Percentiles rank a stretch among this genome's conserved stretches.
phyloP scores from a whole-genome alignment of 305 asterid species.

The Solanum hybrid region DNA sequence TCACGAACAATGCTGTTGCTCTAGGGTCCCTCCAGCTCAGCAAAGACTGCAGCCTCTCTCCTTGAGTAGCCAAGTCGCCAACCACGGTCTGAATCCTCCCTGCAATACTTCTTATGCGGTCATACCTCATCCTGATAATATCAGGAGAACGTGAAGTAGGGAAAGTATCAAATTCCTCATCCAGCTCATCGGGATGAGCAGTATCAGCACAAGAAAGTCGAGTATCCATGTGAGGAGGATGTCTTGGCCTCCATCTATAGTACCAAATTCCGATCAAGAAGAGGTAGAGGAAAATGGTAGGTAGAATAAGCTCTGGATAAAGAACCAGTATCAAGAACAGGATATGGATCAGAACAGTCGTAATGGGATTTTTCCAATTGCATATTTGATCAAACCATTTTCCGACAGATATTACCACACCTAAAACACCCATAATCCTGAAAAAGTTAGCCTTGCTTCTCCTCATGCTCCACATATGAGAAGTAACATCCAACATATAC shows the following conservation, averaged over 20 bases:
- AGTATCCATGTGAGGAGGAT: slow-evolving; percentile 75
- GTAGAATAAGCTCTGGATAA: slow-evolving; percentile 56
- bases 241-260: slow-evolving; percentile 61
- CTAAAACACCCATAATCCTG: slow-evolving; percentile 51
- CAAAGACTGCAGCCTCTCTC: slow-evolving; percentile 60
- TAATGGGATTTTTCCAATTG: slow-evolving; percentile 62
- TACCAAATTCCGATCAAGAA: slow-evolving; percentile 60
- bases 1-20: slow-evolving; percentile 53
- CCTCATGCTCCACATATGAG: slow-evolving; percentile 83
- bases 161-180: slow-evolving; percentile 61
- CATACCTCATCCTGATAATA: slow-evolving; percentile 56
- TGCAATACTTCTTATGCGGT: slow-evolving; percentile 64
- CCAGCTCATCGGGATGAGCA: slow-evolving; percentile 54
- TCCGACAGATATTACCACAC: slow-evolving; percentile 44
- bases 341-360: slow-evolving; percentile 53
- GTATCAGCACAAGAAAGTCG: slow-evolving; percentile 55
- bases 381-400: slow-evolving; percentile 69
- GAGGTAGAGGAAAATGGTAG: slow-evolving; percentile 54
- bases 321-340: slow-evolving; percentile 51
- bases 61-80: slow-evolving; percentile 76
- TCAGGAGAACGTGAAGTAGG: slow-evolving; percentile 55
- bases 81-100: slow-evolving; percentile 69
- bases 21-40: slow-evolving; percentile 83
- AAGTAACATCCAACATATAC: slow-evolving; percentile 64
- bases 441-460: slow-evolving; percentile 64